A percentile compares a stretch with the other conserved stretches of the same genome.
phyloP scores from a whole-genome alignment of 108 stramenopile species.

The Epithemia pelagica region DNA sequence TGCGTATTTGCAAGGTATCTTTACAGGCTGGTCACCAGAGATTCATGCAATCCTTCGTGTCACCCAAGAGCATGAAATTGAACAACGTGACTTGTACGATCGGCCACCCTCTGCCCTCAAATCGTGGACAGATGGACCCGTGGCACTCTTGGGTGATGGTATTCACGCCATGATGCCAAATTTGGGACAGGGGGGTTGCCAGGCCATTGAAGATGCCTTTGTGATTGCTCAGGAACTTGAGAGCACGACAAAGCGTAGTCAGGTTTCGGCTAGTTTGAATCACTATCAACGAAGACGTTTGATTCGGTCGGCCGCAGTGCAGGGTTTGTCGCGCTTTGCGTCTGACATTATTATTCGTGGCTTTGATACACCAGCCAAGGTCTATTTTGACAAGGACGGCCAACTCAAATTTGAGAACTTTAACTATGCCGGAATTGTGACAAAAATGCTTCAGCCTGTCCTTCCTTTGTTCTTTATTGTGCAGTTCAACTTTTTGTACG shows the following conservation, averaged over 20 bases:
- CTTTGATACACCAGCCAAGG: slow-evolving; percentile 71
- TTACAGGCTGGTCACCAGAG: slow-evolving; percentile 55
- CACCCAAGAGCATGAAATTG: slow-evolving; percentile 60
- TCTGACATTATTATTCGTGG: slow-evolving; percentile 70
- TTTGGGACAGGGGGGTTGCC: slow-evolving; percentile 75
- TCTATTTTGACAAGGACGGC: slow-evolving; percentile 27
- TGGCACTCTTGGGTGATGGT: slow-evolving; percentile 61
- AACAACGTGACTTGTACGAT: slow-evolving; percentile 75
- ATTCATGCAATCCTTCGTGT: slow-evolving; percentile 54
- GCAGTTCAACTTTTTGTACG: slow-evolving; percentile 83
- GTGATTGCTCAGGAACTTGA: slow-evolving; percentile 56
- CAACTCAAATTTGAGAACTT: slow-evolving; percentile 47
- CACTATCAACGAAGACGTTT: slow-evolving; percentile 44
- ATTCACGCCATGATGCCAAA: slow-evolving; percentile 75
- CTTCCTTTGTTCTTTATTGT: slow-evolving; percentile 67
- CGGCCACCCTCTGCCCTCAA: slow-evolving; percentile 55
- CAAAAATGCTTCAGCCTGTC: slow-evolving; percentile 63
- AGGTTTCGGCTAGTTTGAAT: slow-evolving; percentile 26
- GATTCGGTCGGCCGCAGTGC: slow-evolving; percentile 62
- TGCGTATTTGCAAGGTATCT: slow-evolving; percentile 45
- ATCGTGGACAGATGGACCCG: slow-evolving; percentile 55
- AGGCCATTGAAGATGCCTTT: slow-evolving; percentile 71
- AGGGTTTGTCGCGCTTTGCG: slow-evolving; percentile 61
- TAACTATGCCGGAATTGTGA: slow-evolving; percentile 73
- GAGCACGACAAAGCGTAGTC: slow-evolving; percentile 22